phyloP scores from a whole-genome alignment of 2,329 filamentous ascomycete species.

The Metarhizium sp. region DNA sequence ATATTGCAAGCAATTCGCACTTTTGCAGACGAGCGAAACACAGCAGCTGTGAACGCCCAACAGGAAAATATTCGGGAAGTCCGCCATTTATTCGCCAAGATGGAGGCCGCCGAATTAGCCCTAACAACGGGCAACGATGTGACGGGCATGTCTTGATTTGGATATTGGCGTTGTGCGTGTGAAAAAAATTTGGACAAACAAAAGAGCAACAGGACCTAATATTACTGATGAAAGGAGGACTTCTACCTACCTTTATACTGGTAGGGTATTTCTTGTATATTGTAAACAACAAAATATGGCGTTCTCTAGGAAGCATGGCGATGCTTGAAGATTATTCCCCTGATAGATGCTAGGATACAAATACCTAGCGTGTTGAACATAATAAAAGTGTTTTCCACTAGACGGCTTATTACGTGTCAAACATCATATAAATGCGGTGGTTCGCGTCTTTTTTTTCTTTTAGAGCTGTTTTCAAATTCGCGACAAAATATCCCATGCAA shows the following conservation, averaged over 20 bases:
- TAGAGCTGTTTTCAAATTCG: no score
- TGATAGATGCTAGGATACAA: background rate
- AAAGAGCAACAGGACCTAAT: background rate
- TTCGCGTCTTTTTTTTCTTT: no score
- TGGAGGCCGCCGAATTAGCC: conserved; percentile 25
- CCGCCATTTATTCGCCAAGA: conserved; percentile 59
- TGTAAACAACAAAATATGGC: background rate
- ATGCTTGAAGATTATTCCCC: background rate
- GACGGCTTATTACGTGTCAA: background rate
- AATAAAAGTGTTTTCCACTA: background rate
- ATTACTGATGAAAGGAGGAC: background rate
- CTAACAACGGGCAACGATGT: background rate
- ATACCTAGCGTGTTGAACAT: background rate
- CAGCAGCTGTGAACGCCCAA: conserved; percentile 45
- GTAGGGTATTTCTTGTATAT: background rate
- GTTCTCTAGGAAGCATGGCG: background rate
- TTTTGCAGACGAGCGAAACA: conserved; percentile 71
- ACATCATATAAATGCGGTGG: background rate
- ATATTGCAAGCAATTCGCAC: conserved; percentile 69
- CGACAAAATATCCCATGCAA: no score
- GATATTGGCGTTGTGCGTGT: background rate
- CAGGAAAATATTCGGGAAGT: conserved; percentile 64
- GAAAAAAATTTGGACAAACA: background rate
- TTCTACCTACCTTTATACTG: background rate
- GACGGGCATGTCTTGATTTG: background rate